phyloP scores from a whole-genome alignment of 2,329 filamentous ascomycete genomes.

The Alternaria ethzedia region DNA sequence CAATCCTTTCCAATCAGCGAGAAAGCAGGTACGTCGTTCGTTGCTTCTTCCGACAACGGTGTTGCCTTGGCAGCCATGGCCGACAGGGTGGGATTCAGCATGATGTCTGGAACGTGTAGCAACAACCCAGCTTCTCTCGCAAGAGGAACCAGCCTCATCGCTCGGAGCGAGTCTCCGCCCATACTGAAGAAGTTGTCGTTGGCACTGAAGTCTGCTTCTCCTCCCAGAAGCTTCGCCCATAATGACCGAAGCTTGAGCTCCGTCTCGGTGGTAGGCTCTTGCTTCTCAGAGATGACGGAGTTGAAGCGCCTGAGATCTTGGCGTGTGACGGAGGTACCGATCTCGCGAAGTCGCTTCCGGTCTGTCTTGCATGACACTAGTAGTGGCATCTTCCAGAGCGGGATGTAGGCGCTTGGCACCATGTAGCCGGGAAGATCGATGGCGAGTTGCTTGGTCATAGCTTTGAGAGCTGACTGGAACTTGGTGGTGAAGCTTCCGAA shows the following conservation, averaged over 20 bases:
- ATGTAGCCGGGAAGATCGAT: slow-evolving; percentile 44
- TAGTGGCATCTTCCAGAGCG: slow-evolving; percentile 45
- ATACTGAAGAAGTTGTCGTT: slow-evolving; percentile 55
- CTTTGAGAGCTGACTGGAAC: slow-evolving; percentile 34
- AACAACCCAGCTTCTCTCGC: slow-evolving; percentile 57
- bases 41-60: slow-evolving; percentile 19
- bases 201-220: slow-evolving; percentile 40
- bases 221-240: slow-evolving; percentile 43
- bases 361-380: slow-evolving; percentile 47
- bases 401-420: slow-evolving; percentile 46
- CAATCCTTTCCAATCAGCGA: slow-evolving; percentile 37
- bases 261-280: slow-evolving; percentile 38
- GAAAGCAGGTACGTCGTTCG: slow-evolving; percentile 40
- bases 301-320: slow-evolving; percentile 44
- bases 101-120: slow-evolving; percentile 63
- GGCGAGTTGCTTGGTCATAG: slow-evolving; percentile 39
- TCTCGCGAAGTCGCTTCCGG: slow-evolving; percentile 43
- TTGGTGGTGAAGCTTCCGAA: slow-evolving; percentile 42
- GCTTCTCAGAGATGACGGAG: slow-evolving; percentile 53
- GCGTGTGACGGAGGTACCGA: slow-evolving; percentile 38
- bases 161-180: slow-evolving; percentile 59
- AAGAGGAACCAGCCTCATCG: slow-evolving; percentile 64
- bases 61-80: slow-evolving; percentile 54
- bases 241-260: slow-evolving; percentile 36
- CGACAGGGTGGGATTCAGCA: slow-evolving; percentile 54